Conservation (phyloP, 2,329 filamentous ascomycete genomes). For the Penicillium sp. region DNA sequence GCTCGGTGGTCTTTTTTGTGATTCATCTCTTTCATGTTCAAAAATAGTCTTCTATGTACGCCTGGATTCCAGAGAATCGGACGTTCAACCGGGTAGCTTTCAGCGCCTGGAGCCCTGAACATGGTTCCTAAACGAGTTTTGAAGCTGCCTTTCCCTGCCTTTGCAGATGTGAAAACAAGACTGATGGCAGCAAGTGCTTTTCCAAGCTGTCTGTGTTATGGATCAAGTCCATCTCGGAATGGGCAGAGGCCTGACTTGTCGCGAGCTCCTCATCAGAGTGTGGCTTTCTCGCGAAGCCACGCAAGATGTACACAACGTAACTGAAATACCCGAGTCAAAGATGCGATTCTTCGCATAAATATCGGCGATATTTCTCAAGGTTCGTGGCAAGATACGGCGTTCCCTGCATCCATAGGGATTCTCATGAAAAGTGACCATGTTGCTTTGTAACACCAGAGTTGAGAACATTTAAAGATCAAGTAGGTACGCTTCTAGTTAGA, state of each 20-base stretch:
- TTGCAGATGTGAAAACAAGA: conserved; percentile 25
- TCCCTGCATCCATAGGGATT: conserved; percentile 48
- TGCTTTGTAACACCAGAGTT: conserved; percentile 47
- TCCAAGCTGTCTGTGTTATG: conserved; percentile 6
- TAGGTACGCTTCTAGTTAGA: too few species aligned
- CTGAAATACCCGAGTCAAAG: conserved; percentile 37
- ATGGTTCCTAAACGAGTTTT: conserved; percentile 32
- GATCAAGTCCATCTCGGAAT: conserved; percentile 18
- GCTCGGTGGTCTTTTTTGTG: not conserved
- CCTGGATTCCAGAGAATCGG: conserved; percentile 32
- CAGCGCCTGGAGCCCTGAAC: conserved; percentile 34
- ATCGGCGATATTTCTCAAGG: conserved; percentile 40
- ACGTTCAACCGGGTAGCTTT: conserved; percentile 29
- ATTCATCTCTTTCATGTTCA: too few species aligned
- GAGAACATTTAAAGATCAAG: conserved; percentile 44
- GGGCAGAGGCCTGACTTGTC: conserved; percentile 44
- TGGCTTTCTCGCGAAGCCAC: conserved; percentile 50
- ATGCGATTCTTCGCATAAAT: conserved; percentile 40
- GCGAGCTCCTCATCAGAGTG: conserved; percentile 49
- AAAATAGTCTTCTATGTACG: conserved; percentile 11
- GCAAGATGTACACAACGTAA: conserved; percentile 51
- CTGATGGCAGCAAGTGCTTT: conserved; percentile 21
- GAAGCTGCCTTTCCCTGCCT: conserved; percentile 28
- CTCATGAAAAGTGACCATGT: conserved; percentile 37
- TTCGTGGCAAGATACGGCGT: conserved; percentile 44